These are phyloP conservation scores for Spergularia marina DNA, from an alignment of 148 eudicot species.

Conservation along the genomic window DNA sequence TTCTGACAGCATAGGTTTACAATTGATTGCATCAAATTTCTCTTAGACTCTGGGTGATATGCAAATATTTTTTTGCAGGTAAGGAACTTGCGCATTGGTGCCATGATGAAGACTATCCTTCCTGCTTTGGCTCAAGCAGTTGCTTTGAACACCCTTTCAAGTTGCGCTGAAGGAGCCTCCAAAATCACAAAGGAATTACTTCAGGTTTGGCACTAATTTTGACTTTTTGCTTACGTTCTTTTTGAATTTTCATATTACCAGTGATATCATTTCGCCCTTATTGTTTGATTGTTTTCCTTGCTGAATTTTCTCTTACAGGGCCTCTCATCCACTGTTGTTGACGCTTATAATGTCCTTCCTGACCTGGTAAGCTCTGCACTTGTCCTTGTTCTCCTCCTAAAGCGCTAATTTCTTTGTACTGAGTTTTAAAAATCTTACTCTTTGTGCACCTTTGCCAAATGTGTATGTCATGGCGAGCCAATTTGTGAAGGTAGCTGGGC, in stretches of 20 bases:
- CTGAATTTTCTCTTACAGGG: constrained; percentile 38
- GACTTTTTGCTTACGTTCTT: background rate
- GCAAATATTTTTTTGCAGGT: constrained; percentile 42
- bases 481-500: background rate
- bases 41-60: background rate
- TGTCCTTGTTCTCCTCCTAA: background rate
- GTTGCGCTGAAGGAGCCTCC: constrained; percentile 29
- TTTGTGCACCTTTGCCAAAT: background rate
- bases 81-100: constrained; percentile 93
- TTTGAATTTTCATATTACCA: background rate
- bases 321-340: constrained; percentile 70
- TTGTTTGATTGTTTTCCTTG: background rate
- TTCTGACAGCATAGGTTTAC: background rate
- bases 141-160: constrained; percentile 50
- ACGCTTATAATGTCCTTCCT: constrained; percentile 85
- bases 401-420: background rate
- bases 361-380: constrained; percentile 54
- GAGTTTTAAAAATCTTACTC: background rate
- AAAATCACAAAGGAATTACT: constrained; percentile 56
- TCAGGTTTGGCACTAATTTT: constrained; percentile 51
- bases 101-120: constrained; percentile 92
- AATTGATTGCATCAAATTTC: background rate
- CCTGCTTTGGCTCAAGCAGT: constrained; percentile 99
- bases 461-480: background rate
- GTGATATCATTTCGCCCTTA: background rate